Base-by-base conservation (phyloP, 331 rosid genomes). In the Spiraea crenata region DNA sequence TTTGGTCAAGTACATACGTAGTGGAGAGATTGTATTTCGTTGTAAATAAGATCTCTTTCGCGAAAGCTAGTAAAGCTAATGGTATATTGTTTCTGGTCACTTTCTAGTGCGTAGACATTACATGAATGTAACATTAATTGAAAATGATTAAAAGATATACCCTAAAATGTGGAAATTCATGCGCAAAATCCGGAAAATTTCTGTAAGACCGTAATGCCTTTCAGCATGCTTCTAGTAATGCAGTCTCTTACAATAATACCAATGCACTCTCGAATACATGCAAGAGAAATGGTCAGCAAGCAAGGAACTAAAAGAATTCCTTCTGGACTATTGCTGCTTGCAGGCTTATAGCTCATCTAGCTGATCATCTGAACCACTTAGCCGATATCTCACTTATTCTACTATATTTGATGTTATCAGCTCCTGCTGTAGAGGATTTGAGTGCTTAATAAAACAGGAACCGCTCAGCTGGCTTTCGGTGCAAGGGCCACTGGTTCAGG, bases 11-110 rank as follows among this genome's bases (percentile, higher is more conserved):
- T 58, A 19, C 73, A 44, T 64, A 75, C 55, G 62, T 61, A 4
- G 66, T 42, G 20, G 7, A 40, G 66, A 65, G 77, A 65, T 48
- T 58, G 77, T n/a, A 7, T 67, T 73, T 69, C 52, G 35, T 31
- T 82, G 82, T 82, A 76, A 81, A 76, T 64, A 62, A 46, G 34
- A 59, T 20, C 20, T 71, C 14, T 78, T 69, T 47, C 39, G 70
- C 31, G 41, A 34, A 65, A 74, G 67, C 54, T n/a, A 25, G 54
- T 58, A 3, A 47, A 47, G 39, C 3, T 5, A 6, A 66, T 9
- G 17, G 8, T 12, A 6, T 31, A 5, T 56, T 56, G 38, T 56
- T 56, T 10, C 38, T 4, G 7, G 61, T 14, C 15, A 15, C 54
- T 49, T 49, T 15, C 19, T 49, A 15, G n/a, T 5, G 5, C 16